phyloP scores from a whole-genome alignment of 1,139 yeast genomes.

The Lodderomyces orthopsilosis region DNA sequence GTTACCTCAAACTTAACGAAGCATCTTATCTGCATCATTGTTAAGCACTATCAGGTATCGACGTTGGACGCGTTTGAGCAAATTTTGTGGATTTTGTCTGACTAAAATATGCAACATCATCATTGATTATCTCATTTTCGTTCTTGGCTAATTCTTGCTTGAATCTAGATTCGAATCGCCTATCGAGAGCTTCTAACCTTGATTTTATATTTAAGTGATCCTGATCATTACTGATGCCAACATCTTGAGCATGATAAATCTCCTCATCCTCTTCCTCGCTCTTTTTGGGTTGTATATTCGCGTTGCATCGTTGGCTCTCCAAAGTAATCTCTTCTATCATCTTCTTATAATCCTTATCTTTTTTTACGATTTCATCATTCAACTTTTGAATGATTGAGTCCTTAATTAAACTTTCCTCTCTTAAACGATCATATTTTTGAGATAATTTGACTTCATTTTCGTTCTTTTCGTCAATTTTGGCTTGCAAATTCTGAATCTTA shows the following conservation, averaged over 20 bases:
- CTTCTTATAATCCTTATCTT: background rate
- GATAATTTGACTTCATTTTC: background rate
- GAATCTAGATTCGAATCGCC: background rate
- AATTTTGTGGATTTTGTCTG: background rate
- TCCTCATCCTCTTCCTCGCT: background rate
- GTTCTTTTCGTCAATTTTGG: background rate
- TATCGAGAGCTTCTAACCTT: background rate
- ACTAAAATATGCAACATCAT: no score
- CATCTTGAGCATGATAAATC: background rate
- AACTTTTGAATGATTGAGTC: conserved; percentile 1
- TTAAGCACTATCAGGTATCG: no score
- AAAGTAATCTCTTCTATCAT: no score
- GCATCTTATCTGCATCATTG: no score
- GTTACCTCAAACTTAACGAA: no score
- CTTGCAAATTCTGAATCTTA: conserved; percentile 1
- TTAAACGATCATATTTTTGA: background rate
- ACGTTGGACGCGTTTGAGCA: background rate
- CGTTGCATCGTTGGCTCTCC: no score
- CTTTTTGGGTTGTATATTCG: background rate
- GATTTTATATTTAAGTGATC: background rate
- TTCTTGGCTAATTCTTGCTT: background rate
- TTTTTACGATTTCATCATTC: background rate
- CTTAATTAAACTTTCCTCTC: conserved; percentile 1
- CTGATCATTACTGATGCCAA: background rate
- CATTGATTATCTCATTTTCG: background rate